These are phyloP conservation scores for Microascus cirrosus DNA, from an alignment of 2,329 filamentous ascomycete genomes.

Conservation along the genomic window DNA sequence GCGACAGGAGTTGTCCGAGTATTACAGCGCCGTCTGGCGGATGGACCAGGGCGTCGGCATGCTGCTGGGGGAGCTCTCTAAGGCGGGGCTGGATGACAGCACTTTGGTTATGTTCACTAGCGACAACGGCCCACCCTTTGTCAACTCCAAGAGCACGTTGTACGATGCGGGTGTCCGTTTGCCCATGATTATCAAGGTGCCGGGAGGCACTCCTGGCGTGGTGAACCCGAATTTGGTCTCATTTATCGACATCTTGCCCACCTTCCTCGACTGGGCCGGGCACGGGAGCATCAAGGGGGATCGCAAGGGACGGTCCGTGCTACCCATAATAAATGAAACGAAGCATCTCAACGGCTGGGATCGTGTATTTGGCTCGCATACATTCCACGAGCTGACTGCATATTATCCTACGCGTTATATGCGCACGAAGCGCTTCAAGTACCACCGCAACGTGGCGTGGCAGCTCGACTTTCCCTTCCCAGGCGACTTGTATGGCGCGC, in stretches of 20 bases:
- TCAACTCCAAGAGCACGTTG: conserved; percentile 39
- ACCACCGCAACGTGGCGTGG: conserved; percentile 38
- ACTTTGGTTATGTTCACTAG: conserved; percentile 34
- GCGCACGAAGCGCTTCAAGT: conserved; percentile 30
- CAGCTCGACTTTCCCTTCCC: conserved; percentile 36
- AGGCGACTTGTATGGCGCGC: conserved; percentile 29
- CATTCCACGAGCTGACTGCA: conserved; percentile 37
- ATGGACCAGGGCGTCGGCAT: conserved; percentile 29
- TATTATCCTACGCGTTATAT: conserved; percentile 38
- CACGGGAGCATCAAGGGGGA: conserved; percentile 7
- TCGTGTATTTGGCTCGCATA: conserved; percentile 20
- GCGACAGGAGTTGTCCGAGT: conserved; percentile 29
- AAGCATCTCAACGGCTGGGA: no score
- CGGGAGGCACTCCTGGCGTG: conserved; percentile 13
- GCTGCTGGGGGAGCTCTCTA: conserved; percentile 21
- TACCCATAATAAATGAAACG: no score
- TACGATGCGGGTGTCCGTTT: conserved; percentile 34
- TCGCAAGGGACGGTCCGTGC: conserved; percentile 17
- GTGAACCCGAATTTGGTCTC: conserved; percentile 32
- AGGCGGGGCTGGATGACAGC: conserved; percentile 16
- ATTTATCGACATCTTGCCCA: conserved; percentile 33
- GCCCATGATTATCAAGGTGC: conserved; percentile 27
- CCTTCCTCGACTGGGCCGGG: conserved; percentile 27
- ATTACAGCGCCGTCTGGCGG: conserved; percentile 26
- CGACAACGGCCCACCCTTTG: conserved; percentile 36